Evolutionary conservation across 805 yeast genomes (phyloP).

Genomic region (Suhomyces faveliae): DNA sequence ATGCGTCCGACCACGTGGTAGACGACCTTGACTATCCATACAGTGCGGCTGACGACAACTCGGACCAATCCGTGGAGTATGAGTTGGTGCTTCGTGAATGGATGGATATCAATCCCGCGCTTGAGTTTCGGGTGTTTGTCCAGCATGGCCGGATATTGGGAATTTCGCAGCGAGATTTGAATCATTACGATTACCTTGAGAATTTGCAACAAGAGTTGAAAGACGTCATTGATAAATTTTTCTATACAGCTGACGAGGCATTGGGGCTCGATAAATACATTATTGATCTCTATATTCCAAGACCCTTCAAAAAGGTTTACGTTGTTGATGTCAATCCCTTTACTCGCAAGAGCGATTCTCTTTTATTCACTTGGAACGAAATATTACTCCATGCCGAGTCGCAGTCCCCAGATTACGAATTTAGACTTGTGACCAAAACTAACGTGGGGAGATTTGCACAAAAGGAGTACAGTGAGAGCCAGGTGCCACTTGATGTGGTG

Average conservation of each 20-base stretch:
- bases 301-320: conserved; percentile 63
- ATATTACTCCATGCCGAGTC: conserved; percentile 28
- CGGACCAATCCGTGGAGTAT: conserved; percentile 28
- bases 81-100: conserved; percentile 82
- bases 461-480: conserved; percentile 84
- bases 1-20: conserved; percentile 82
- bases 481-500: conserved; percentile 87
- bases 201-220: conserved; percentile 49
- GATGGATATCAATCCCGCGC: conserved; percentile 80
- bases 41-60: conserved; percentile 37
- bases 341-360: conserved; percentile 70
- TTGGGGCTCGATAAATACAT: conserved; percentile 42
- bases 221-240: conserved; percentile 52
- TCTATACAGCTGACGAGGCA: conserved; percentile 34
- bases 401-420: conserved; percentile 40
- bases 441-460: conserved; percentile 75
- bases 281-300: conserved; percentile 80
- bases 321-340: conserved; percentile 88
- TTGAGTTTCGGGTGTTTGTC: conserved; percentile 89
- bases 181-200: conserved; percentile 70
- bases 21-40: conserved; percentile 81
- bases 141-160: conserved; percentile 62
- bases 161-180: conserved; percentile 81
- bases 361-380: conserved; percentile 85
- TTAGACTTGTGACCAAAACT: conserved; percentile 66